Percentiles rank a stretch among this genome's conserved stretches.
phyloP scores from a whole-genome alignment of 306 rosid species.

The Gastrolobium bilobum region DNA sequence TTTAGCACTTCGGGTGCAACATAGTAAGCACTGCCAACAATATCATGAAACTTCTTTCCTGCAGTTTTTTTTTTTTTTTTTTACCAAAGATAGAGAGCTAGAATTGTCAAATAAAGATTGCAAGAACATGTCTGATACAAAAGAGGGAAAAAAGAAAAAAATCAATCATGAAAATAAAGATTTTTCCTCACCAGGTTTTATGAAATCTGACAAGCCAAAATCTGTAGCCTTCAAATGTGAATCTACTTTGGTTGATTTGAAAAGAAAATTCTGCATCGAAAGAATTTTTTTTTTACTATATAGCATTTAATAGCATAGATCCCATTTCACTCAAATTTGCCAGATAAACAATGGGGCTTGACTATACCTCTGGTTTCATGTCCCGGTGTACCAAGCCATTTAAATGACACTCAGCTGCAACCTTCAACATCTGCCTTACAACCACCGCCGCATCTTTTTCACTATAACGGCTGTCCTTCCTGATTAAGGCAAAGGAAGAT shows the following conservation, averaged over 20 bases:
- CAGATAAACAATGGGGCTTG: constrained; percentile 17
- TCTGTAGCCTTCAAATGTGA: constrained; percentile 84
- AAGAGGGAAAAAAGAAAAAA: neutral
- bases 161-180: constrained; percentile 2
- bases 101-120: constrained; percentile 32
- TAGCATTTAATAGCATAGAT: constrained; percentile 27
- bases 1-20: constrained; percentile 95
- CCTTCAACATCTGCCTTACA: constrained; percentile 92
- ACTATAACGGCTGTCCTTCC: constrained; percentile 85
- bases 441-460: constrained; percentile 91
- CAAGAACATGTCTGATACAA: constrained; percentile 19
- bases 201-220: constrained; percentile 90
- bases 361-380: constrained; percentile 88
- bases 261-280: constrained; percentile 77
- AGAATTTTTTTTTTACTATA: constrained; percentile 32
- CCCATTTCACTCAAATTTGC: constrained; percentile 17
- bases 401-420: constrained; percentile 90
- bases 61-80: constrained; percentile 48
- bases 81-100: constrained; percentile 16
- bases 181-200: constrained; percentile 67
- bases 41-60: constrained; percentile 85
- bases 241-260: constrained; percentile 69
- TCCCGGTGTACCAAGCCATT: constrained; percentile 90
- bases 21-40: constrained; percentile 96
- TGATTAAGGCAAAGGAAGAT: constrained; percentile 48